Evolutionary conservation across 169 alveolate species (phyloP), one percentile per base, ranked within the genome.

Genomic region (Eimeria brunetti): DNA sequence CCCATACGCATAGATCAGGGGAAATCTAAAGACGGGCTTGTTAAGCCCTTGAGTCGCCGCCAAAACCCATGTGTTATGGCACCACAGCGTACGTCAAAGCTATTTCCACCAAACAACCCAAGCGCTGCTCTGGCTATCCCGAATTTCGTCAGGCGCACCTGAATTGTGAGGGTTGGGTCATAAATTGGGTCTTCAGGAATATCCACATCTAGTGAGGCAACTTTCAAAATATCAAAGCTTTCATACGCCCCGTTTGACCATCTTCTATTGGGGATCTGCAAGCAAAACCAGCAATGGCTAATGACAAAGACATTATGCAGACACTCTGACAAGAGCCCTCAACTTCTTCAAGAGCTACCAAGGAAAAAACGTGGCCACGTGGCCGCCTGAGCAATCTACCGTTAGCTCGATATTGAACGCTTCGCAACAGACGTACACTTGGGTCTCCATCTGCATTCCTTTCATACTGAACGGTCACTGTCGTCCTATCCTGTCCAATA

Each of bases 131-230:
- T 20, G 44, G 49, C 11, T 69, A 46, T 46, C 49, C 2, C 38
- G 33, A 9, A 7, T 24, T 33, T n/a, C 30, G 33, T 33, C 33
- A 20, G 33, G 53, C 88, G 41, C 56, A 90, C 98, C 84, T 96
- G 95, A n/a, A 97, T 95, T 80, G 97, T 97, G 56, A 98, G 94
- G 69, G 89, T 97, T 16, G 99, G 99, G 95, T 98, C 99, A 94
- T 92, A 98, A 33, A 98, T 88, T 14, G 98, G 98, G 71, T 97
- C 98, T 38, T 97, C 91, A 27, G 99, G 99, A 56, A 97, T 86
- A 96, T 97, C 97, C 71, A 98, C 96, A 24, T 97, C 97, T 38
- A 97, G 71, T 49, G 97, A 62, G 53, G 95, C 97, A 51, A 97
- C 97, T 41, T 97, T 96, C 64, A 98, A 97, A 94, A 98, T 96